Evolutionary conservation across 1,139 yeast species (phyloP).

Genomic region (Blastobotrys persicus): DNA sequence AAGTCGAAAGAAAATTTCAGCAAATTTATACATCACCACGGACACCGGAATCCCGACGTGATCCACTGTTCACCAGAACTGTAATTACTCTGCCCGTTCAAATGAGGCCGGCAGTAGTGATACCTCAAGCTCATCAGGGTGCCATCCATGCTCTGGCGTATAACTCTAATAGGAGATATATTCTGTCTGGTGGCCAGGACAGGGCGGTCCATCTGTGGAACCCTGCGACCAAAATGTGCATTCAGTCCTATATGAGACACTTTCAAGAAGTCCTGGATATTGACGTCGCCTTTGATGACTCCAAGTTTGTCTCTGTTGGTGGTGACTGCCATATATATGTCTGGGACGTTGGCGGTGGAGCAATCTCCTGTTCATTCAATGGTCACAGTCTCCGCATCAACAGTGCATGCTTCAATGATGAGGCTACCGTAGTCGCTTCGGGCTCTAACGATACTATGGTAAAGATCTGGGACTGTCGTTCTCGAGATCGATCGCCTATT

Average conservation of each 20-base stretch:
- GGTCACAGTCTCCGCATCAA: slow-evolving; percentile 38
- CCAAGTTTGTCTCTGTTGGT: slow-evolving; percentile 38
- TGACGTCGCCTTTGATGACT: slow-evolving; percentile 32
- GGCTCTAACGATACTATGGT: slow-evolving; percentile 39
- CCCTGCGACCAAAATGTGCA: slow-evolving; percentile 25
- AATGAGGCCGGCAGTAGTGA: slow-evolving; percentile 6
- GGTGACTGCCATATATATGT: slow-evolving; percentile 38
- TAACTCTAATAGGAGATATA: slow-evolving; percentile 34
- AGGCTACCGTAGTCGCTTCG: slow-evolving; percentile 34
- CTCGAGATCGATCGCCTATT: slow-evolving; percentile 30
- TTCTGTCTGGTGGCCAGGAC: slow-evolving; percentile 39
- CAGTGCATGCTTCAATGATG: slow-evolving; percentile 32
- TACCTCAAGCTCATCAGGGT: slow-evolving; percentile 27
- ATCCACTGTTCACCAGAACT: neutral
- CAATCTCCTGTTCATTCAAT: slow-evolving; percentile 29
- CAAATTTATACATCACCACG: slow-evolving; percentile 11
- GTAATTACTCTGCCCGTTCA: neutral
- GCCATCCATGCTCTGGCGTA: slow-evolving; percentile 34
- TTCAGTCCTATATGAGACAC: slow-evolving; percentile 32
- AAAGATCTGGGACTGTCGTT: slow-evolving; percentile 38
- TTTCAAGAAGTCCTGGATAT: slow-evolving; percentile 38
- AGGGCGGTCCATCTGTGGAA: slow-evolving; percentile 35
- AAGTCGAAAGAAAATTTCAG: slow-evolving; percentile 1
- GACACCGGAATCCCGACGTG: neutral
- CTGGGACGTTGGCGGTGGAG: slow-evolving; percentile 38